These are phyloP conservation scores for Naganishia randhawae DNA, from an alignment of 768 basidiomycete genomes.

Conservation along the genomic window DNA sequence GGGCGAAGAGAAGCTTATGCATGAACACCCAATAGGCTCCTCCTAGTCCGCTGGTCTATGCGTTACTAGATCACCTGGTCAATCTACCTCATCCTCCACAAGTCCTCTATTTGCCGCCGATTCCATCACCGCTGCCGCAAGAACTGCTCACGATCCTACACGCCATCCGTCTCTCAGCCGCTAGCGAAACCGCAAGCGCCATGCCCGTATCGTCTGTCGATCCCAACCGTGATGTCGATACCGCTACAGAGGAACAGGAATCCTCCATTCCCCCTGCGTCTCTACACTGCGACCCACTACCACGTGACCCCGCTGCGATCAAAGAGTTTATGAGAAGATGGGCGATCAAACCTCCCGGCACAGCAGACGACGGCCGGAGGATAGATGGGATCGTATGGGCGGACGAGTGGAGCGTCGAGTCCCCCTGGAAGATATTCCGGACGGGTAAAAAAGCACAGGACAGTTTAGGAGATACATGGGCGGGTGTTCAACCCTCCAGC, in stretches of 20 bases:
- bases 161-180: conserved; percentile 40
- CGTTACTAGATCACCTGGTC: conserved; percentile 41
- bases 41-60: conserved; percentile 41
- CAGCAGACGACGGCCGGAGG: conserved; percentile 43
- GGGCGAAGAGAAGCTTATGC: conserved; percentile 29
- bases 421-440: conserved; percentile 7
- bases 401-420: conserved; percentile 42
- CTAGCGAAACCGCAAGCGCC: conserved; percentile 21
- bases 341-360: conserved; percentile 36
- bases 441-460: not conserved
- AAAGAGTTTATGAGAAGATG: conserved; percentile 45
- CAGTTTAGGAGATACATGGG: not conserved
- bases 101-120: conserved; percentile 46
- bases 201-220: not conserved
- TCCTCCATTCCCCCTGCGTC: conserved; percentile 32
- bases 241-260: not conserved
- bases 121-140: conserved; percentile 42
- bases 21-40: not conserved
- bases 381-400: conserved; percentile 49
- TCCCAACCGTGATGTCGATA: not conserved
- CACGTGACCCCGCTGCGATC: conserved; percentile 37
- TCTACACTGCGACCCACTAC: conserved; percentile 46
- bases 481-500: not conserved
- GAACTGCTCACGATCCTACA: conserved; percentile 45
- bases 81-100: conserved; percentile 47